phyloP scores from a whole-genome alignment of 306 rosid genomes.

The Vigna hirtella region DNA sequence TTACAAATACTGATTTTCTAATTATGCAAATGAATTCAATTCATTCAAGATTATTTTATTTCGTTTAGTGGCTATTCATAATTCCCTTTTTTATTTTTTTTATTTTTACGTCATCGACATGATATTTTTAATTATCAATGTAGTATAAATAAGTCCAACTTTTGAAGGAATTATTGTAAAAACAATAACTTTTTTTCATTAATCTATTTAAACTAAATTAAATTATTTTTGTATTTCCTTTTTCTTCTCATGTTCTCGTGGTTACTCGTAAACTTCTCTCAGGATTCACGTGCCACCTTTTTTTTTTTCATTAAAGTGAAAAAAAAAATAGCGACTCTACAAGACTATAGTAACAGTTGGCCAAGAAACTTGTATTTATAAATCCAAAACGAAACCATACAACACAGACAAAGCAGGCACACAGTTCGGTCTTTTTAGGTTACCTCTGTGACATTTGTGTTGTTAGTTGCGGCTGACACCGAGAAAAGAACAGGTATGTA shows the following conservation, averaged over 20 bases:
- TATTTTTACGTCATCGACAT: no score
- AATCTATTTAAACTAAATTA: neutral
- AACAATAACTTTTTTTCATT: no score
- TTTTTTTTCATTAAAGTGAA: neutral
- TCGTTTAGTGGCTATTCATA: neutral
- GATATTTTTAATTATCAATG: no score
- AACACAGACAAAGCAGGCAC: neutral
- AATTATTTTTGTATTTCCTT: neutral
- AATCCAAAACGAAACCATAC: neutral
- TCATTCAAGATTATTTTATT: no score
- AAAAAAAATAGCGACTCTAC: neutral
- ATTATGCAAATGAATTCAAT: no score
- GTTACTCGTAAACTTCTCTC: neutral
- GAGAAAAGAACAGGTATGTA: neutral
- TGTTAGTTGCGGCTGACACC: conserved; percentile 35
- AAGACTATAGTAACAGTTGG: neutral
- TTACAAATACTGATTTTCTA: no score
- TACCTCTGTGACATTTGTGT: conserved; percentile 36
- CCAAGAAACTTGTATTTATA: neutral
- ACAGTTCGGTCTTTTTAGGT: conserved; percentile 36
- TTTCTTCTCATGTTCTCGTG: neutral
- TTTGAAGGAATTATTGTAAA: no score
- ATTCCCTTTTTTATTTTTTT: neutral
- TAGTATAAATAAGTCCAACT: no score
- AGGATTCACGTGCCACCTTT: neutral